These are phyloP conservation scores for Lolium perenne DNA, from an alignment of 176 grass and related monocot genomes.

Conservation along the genomic window DNA sequence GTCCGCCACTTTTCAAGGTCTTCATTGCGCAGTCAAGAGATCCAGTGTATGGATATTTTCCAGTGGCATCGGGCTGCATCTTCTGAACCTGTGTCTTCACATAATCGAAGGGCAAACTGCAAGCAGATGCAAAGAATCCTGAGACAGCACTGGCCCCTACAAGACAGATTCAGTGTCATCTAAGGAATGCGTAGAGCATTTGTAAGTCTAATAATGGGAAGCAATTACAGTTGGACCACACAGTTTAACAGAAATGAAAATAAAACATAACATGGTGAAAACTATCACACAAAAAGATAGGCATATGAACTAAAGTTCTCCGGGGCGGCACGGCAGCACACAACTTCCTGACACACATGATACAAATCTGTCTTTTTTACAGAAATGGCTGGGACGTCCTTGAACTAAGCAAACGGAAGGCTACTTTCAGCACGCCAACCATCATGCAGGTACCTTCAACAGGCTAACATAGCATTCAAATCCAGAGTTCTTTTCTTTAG, in stretches of 20 bases:
- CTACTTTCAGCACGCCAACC: background rate
- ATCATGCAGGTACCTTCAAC: background rate
- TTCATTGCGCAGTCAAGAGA: conserved; percentile 86
- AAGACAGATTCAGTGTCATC: conserved; percentile 35
- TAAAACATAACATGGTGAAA: background rate
- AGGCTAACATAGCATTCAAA: background rate
- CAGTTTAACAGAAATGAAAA: background rate
- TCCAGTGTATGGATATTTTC: conserved; percentile 90
- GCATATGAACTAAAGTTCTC: background rate
- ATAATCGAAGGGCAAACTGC: conserved; percentile 96
- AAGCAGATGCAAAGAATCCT: conserved; percentile 92
- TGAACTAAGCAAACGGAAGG: conserved; percentile 9
- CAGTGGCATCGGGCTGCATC: conserved; percentile 91
- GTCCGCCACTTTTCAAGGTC: conserved; percentile 84
- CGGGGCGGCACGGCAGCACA: background rate
- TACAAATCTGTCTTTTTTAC: background rate
- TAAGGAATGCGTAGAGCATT: background rate
- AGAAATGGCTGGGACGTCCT: background rate
- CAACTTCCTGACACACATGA: background rate
- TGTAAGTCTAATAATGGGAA: background rate
- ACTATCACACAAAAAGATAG: background rate
- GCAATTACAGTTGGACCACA: background rate
- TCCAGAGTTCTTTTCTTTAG: background rate
- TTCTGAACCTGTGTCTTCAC: conserved; percentile 98
- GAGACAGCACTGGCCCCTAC: conserved; percentile 92